phyloP scores from a whole-genome alignment of 2,329 filamentous ascomycete species.

The Epichloe uncinata region DNA sequence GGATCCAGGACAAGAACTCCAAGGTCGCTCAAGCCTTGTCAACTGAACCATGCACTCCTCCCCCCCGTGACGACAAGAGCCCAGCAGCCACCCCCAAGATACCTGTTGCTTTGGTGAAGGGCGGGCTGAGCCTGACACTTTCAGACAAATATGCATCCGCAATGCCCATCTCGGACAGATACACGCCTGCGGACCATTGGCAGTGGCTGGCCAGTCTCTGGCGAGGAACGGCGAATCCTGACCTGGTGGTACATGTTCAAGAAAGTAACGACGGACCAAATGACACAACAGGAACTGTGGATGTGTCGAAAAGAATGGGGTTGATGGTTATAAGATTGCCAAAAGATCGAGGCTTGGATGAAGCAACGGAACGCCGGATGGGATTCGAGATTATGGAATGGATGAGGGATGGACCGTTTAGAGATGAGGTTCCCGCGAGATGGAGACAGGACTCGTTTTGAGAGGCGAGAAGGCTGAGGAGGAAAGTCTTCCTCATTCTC shows the following conservation, averaged over 20 bases:
- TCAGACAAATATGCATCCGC: slow-evolving; percentile 62
- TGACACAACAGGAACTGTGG: slow-evolving; percentile 34
- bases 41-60: slow-evolving; percentile 3
- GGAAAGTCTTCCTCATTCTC: neutral
- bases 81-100: slow-evolving; percentile 19
- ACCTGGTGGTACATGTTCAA: slow-evolving; percentile 60
- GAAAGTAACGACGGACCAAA: slow-evolving; percentile 20
- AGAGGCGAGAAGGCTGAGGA: neutral
- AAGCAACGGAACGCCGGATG: slow-evolving; percentile 59
- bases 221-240: slow-evolving; percentile 72
- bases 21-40: neutral
- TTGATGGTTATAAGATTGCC: slow-evolving; percentile 42
- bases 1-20: slow-evolving; percentile 3
- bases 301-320: slow-evolving; percentile 37
- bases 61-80: slow-evolving; percentile 3
- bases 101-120: slow-evolving; percentile 63
- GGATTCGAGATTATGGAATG: slow-evolving; percentile 85
- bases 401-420: slow-evolving; percentile 39
- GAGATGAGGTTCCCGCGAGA: slow-evolving; percentile 13
- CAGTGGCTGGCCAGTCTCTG: slow-evolving; percentile 93
- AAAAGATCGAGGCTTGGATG: slow-evolving; percentile 37
- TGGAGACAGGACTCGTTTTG: slow-evolving; percentile 8
- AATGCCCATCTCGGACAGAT: slow-evolving; percentile 64
- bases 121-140: slow-evolving; percentile 66
- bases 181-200: slow-evolving; percentile 83